These are phyloP conservation scores for Didymellaceae sp. DNA, from an alignment of 2,329 filamentous ascomycete genomes.

Conservation along the genomic window DNA sequence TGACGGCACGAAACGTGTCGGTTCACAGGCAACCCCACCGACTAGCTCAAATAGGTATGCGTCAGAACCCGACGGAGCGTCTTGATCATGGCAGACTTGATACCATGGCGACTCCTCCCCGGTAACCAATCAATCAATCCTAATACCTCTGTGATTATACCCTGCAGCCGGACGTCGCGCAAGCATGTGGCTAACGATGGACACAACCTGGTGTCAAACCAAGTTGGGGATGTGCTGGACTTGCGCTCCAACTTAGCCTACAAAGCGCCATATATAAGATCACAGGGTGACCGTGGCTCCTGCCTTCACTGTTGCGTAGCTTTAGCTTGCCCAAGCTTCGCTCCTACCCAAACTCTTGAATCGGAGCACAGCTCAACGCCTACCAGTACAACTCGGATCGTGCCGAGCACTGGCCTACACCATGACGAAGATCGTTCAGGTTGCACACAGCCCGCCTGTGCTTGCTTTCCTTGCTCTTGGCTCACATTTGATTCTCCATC, in stretches of 20 bases:
- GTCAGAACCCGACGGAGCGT: not conserved
- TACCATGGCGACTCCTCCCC: not conserved
- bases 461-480: slow-evolving; percentile 29
- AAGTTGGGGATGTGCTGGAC: slow-evolving; percentile 3
- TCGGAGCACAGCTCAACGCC: no score
- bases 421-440: slow-evolving; percentile 20
- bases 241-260: not conserved
- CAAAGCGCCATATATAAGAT: not conserved
- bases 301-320: not conserved
- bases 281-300: not conserved
- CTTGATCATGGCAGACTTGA: not conserved
- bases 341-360: not conserved
- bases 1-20: not conserved
- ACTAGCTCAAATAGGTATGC: slow-evolving; percentile 1
- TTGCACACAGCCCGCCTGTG: slow-evolving; percentile 30
- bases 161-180: not conserved
- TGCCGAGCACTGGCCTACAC: not conserved
- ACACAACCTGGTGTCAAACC: not conserved
- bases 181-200: not conserved
- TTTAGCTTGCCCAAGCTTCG: not conserved
- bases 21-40: not conserved
- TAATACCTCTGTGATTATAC: not conserved
- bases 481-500: slow-evolving; percentile 32
- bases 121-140: not conserved
- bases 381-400: no score